These are phyloP conservation scores for Eimeria nieschulzi DNA, from an alignment of 169 alveolate genomes.

Conservation along the genomic window DNA sequence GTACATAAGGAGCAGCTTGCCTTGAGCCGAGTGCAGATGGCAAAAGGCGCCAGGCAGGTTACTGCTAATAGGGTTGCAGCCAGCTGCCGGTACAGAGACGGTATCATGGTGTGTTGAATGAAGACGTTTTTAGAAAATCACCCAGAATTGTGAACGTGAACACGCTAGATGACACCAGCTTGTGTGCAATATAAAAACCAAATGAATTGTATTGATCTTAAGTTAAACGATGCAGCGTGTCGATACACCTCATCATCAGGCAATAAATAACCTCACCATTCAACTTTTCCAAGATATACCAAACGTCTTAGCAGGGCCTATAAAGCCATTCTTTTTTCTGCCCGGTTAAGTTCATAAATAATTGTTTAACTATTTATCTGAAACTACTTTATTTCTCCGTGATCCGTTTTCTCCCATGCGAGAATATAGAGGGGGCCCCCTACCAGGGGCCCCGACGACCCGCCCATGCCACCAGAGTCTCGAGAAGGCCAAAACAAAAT, in stretches of 20 bases:
- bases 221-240: too few relatives aligned
- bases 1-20: not conserved
- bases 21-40: not conserved
- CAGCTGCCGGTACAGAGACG: not conserved
- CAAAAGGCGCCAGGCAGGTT: not conserved
- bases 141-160: too few relatives aligned
- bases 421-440: not conserved
- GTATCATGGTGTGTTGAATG: not conserved
- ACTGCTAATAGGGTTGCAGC: not conserved
- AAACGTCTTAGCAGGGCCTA: too few relatives aligned
- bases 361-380: not conserved
- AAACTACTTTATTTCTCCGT: not conserved
- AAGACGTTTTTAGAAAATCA: too few relatives aligned
- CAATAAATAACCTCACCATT: too few relatives aligned
- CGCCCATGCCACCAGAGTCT: not conserved
- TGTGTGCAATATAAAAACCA: too few relatives aligned
- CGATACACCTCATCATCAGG: too few relatives aligned
- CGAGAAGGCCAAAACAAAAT: too few relatives aligned
- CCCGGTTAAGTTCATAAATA: not conserved
- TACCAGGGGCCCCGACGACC: not conserved
- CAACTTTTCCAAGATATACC: too few relatives aligned
- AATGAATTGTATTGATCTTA: too few relatives aligned
- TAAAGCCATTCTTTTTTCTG: too few relatives aligned
- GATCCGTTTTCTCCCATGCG: not conserved
- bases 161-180: too few relatives aligned